These are phyloP conservation scores for Colletotrichum sp. DNA, from an alignment of 2,329 filamentous ascomycete species.

Conservation along the genomic window DNA sequence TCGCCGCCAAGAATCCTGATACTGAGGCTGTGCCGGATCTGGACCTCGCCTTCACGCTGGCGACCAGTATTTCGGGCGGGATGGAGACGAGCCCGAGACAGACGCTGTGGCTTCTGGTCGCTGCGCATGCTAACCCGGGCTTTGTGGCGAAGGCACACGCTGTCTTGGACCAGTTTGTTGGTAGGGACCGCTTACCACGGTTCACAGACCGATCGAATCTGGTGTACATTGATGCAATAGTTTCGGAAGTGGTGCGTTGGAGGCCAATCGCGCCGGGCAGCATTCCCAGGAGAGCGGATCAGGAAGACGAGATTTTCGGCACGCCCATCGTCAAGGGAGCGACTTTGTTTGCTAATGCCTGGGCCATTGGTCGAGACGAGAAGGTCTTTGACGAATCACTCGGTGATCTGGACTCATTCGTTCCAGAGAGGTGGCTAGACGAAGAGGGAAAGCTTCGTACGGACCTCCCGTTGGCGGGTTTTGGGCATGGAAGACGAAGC, in stretches of 20 bases:
- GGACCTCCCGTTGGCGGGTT: conserved; percentile 39
- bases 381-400: conserved; percentile 41
- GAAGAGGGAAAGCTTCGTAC: conserved; percentile 23
- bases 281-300: conserved; percentile 42
- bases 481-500: conserved; percentile 54
- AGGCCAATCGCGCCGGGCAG: conserved; percentile 41
- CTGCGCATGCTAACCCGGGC: conserved; percentile 32
- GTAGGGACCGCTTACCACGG: conserved; percentile 39
- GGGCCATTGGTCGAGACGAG: conserved; percentile 40
- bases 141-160: conserved; percentile 35
- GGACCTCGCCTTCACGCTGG: conserved; percentile 38
- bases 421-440: conserved; percentile 35
- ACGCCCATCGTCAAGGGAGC: conserved; percentile 48
- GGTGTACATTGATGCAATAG: conserved; percentile 46
- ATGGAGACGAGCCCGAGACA: conserved; percentile 35
- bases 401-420: conserved; percentile 30
- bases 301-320: conserved; percentile 40
- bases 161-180: conserved; percentile 46
- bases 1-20: conserved; percentile 31
- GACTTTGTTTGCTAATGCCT: conserved; percentile 47
- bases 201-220: conserved; percentile 43
- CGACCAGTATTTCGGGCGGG: conserved; percentile 33
- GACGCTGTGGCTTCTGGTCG: conserved; percentile 35
- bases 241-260: conserved; percentile 51
- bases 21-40: conserved; percentile 26